These are phyloP conservation scores for Neonectria neomacrospora DNA, from an alignment of 2,329 filamentous ascomycete species.

Conservation along the genomic window DNA sequence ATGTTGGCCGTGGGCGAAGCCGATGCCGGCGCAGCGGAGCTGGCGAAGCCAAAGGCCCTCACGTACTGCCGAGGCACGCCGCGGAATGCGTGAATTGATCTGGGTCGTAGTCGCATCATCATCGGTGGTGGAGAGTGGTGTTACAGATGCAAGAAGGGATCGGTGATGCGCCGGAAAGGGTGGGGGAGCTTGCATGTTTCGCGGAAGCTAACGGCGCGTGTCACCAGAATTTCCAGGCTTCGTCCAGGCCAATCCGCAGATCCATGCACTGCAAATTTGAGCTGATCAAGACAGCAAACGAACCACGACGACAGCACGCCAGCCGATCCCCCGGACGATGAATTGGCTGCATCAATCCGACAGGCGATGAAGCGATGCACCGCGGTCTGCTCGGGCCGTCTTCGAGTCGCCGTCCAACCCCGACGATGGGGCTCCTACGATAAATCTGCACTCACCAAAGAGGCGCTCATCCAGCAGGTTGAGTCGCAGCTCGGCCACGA, in stretches of 20 bases:
- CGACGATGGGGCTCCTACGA: slow-evolving; percentile 51
- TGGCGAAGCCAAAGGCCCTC: slow-evolving; percentile 58
- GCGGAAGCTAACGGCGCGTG: slow-evolving; percentile 28
- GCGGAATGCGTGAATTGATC: slow-evolving; percentile 47
- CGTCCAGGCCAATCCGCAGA: slow-evolving; percentile 1
- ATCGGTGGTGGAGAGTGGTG: slow-evolving; percentile 6
- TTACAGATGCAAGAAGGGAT: slow-evolving; percentile 9
- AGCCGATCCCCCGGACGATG: slow-evolving; percentile 29
- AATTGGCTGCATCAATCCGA: slow-evolving; percentile 21
- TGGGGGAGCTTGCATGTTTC: slow-evolving; percentile 37
- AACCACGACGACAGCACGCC: slow-evolving; percentile 7
- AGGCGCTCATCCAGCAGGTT: slow-evolving; percentile 47
- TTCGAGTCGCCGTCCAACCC: slow-evolving; percentile 20
- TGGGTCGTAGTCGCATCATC: slow-evolving; percentile 48
- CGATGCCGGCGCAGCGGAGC: slow-evolving; percentile 41
- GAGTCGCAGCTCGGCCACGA: slow-evolving; percentile 48
- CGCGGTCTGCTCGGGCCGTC: slow-evolving; percentile 29
- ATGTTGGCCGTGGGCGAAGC: slow-evolving; percentile 54
- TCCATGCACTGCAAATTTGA: slow-evolving; percentile 27
- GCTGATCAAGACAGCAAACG: not conserved
- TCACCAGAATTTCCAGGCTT: slow-evolving; percentile 33
- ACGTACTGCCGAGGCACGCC: slow-evolving; percentile 49
- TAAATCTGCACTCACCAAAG: slow-evolving; percentile 42
- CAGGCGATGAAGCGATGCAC: slow-evolving; percentile 46
- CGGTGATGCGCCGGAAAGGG: slow-evolving; percentile 36